Evolutionary conservation across 805 yeast species (phyloP).

Genomic region (Ascoidea asiatica): DNA sequence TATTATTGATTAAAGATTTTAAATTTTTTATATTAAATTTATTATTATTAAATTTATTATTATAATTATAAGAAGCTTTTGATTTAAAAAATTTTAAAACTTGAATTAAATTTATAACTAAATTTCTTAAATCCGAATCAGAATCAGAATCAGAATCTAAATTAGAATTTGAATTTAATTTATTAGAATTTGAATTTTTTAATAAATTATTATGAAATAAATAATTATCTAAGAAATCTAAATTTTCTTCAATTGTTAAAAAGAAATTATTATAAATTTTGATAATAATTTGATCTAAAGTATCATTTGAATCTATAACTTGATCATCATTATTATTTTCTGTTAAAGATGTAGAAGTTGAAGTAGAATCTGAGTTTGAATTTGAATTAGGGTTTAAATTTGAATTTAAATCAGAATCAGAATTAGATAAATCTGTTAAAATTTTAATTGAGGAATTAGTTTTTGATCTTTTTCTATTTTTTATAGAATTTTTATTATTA

Average conservation of each 20-base stretch:
- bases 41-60: conserved; percentile 1
- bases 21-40: too few species aligned
- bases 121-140: background rate
- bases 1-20: background rate
- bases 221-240: conserved; percentile 7
- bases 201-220: too few species aligned
- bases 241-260: conserved; percentile 5
- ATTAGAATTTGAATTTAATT: background rate
- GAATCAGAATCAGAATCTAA: background rate
- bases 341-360: too few species aligned
- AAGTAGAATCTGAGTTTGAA: too few species aligned
- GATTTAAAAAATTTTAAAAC: conserved; percentile 6
- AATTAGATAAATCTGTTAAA: too few species aligned
- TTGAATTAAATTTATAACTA: conserved; percentile 2
- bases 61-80: background rate
- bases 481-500: too few species aligned
- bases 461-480: too few species aligned
- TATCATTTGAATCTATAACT: background rate
- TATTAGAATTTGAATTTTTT: too few species aligned
- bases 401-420: too few species aligned
- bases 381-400: too few species aligned
- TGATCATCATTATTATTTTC: background rate
- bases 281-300: conserved; percentile 5
- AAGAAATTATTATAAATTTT: conserved; percentile 5
- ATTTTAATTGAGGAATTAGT: too few species aligned